A percentile compares a stretch with the other conserved stretches of the same genome.
These are phyloP conservation scores for Lactifluus piperatus DNA, from an alignment of 768 basidiomycete species.

Conservation along the genomic window DNA sequence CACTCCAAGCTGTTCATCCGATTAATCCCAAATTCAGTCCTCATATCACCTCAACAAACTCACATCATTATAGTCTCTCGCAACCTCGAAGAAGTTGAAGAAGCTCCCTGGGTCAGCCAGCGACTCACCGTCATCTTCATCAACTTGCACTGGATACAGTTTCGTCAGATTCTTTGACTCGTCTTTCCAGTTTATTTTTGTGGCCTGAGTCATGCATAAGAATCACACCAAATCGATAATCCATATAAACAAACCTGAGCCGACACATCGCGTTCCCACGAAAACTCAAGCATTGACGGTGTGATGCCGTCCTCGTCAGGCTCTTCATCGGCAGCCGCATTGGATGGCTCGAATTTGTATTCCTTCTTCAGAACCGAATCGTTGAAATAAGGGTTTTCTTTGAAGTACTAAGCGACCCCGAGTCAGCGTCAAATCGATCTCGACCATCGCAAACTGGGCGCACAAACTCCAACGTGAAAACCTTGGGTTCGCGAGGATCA, in stretches of 20 bases:
- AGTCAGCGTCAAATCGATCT: slow-evolving; percentile 1
- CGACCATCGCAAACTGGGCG: slow-evolving; percentile 29
- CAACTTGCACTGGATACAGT: slow-evolving; percentile 57
- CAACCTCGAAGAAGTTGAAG: slow-evolving; percentile 79
- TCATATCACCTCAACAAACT: slow-evolving; percentile 24
- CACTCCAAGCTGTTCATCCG: slow-evolving; percentile 49
- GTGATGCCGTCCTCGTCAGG: slow-evolving; percentile 71
- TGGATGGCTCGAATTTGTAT: slow-evolving; percentile 58
- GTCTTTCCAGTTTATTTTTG: slow-evolving; percentile 76
- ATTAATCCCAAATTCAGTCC: not conserved
- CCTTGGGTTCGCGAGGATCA: slow-evolving; percentile 64
- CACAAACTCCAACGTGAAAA: slow-evolving; percentile 85
- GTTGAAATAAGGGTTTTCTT: slow-evolving; percentile 77
- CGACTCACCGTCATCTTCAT: slow-evolving; percentile 53
- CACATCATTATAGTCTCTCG: slow-evolving; percentile 60
- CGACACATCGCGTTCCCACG: slow-evolving; percentile 67
- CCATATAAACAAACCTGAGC: slow-evolving; percentile 38
- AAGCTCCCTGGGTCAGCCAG: slow-evolving; percentile 69
- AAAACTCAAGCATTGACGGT: slow-evolving; percentile 69
- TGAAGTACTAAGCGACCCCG: slow-evolving; percentile 51
- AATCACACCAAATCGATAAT: not conserved
- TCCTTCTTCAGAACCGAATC: slow-evolving; percentile 74
- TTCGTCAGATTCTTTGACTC: slow-evolving; percentile 69
- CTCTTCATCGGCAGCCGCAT: slow-evolving; percentile 44
- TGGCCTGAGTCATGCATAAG: slow-evolving; percentile 35